A percentile compares a stretch with the other conserved stretches of the same genome.
These are phyloP conservation scores for Kazachstania taianensis DNA, from an alignment of 805 yeast species.

Conservation along the genomic window DNA sequence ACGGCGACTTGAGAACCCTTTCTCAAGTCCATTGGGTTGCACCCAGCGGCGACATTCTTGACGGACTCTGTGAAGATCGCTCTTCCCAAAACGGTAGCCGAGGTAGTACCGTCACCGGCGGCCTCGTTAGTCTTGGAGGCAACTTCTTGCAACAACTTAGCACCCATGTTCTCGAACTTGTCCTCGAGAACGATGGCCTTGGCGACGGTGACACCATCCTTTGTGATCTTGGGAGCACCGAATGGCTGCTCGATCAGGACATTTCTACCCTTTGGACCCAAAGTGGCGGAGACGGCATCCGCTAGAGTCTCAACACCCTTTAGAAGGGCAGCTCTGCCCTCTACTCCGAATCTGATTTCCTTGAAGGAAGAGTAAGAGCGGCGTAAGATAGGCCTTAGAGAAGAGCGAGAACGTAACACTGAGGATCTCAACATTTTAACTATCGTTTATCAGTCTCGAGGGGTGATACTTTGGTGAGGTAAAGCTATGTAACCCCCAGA, in stretches of 20 bases:
- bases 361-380: constrained; percentile 51
- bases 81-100: constrained; percentile 93
- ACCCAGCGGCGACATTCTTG: constrained; percentile 96
- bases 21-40: constrained; percentile 97
- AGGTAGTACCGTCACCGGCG: constrained; percentile 98
- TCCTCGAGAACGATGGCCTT: constrained; percentile 71
- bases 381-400: constrained; percentile 12
- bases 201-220: constrained; percentile 98
- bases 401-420: constrained; percentile 10
- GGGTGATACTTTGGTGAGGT: not conserved
- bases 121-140: constrained; percentile 94
- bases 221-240: constrained; percentile 96
- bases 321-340: constrained; percentile 88
- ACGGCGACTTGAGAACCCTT: constrained; percentile 97
- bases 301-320: constrained; percentile 93
- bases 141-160: constrained; percentile 89
- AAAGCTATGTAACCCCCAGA: not conserved
- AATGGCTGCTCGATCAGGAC: constrained; percentile 93
- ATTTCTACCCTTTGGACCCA: constrained; percentile 97
- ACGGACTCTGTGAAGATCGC: constrained; percentile 92
- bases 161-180: constrained; percentile 94
- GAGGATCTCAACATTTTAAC: constrained; percentile 18
- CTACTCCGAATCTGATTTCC: constrained; percentile 93
- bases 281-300: constrained; percentile 90
- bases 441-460: too few species aligned